Evolutionary conservation across 1,284 basidiomycete species (phyloP).

Genomic region (Athelia sp.): DNA sequence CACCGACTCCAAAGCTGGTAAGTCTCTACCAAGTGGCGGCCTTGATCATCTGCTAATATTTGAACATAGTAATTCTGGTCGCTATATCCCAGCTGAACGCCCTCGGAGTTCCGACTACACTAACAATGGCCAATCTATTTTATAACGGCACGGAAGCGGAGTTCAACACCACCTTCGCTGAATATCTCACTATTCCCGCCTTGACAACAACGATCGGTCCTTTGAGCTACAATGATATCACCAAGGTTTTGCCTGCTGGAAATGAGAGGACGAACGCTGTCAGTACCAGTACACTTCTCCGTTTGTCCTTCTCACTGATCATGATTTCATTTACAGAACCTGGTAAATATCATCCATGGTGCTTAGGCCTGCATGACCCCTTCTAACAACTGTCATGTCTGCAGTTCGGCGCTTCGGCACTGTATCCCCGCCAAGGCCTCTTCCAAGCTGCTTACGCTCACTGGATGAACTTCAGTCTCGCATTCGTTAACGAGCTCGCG

Average conservation of each 20-base stretch:
- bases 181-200: neutral
- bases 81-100: neutral
- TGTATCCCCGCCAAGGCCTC: conserved; percentile 18
- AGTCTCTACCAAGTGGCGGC: neutral
- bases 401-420: conserved; percentile 28
- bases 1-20: too few relatives aligned
- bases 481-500: conserved; percentile 16
- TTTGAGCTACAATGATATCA: neutral
- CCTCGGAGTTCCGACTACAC: neutral
- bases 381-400: too few relatives aligned
- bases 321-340: too few relatives aligned
- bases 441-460: conserved; percentile 20
- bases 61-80: neutral
- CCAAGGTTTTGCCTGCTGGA: neutral
- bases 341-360: too few relatives aligned
- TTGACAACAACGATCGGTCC: neutral
- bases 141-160: neutral
- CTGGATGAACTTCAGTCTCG: conserved; percentile 19
- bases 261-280: too few relatives aligned
- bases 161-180: neutral
- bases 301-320: too few relatives aligned
- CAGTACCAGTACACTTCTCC: too few relatives aligned
- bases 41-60: neutral
- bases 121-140: neutral
- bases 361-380: too few relatives aligned